phyloP scores from a whole-genome alignment of 352 stramenopile genomes.

The Phytophthora capsici region DNA sequence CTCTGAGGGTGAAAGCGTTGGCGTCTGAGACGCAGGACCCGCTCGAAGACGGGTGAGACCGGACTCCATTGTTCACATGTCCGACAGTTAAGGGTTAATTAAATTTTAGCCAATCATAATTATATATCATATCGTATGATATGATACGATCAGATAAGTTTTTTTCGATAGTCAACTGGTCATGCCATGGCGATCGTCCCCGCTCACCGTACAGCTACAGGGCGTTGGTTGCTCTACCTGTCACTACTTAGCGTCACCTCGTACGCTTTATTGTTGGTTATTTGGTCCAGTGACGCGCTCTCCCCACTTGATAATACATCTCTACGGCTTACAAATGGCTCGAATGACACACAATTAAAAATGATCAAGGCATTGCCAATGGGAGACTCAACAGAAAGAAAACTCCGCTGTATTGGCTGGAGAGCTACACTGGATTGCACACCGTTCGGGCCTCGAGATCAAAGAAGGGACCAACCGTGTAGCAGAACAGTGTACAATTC shows the following conservation, averaged over 20 bases:
- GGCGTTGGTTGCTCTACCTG: constrained; percentile 19
- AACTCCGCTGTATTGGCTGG: constrained; percentile 31
- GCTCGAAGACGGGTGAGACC: constrained; percentile 10
- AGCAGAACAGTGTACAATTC: constrained; percentile 21
- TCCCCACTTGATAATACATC: neutral
- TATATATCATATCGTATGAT: too few species aligned
- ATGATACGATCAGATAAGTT: neutral
- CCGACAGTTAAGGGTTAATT: too few species aligned
- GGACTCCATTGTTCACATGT: constrained; percentile 9
- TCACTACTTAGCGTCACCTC: constrained; percentile 11
- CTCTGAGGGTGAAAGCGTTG: neutral
- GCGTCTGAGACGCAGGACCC: neutral
- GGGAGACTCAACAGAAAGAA: constrained; percentile 14
- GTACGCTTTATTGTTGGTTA: constrained; percentile 17
- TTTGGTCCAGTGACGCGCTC: constrained; percentile 17
- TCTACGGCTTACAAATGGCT: neutral
- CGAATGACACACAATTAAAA: neutral
- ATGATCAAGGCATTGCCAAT: constrained; percentile 15
- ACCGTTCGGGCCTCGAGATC: constrained; percentile 20
- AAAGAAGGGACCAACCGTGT: constrained; percentile 18
- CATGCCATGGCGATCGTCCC: constrained; percentile 23
- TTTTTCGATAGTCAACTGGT: constrained; percentile 2
- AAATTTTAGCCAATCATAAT: too few species aligned
- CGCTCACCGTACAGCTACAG: neutral
- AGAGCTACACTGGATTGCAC: constrained; percentile 27